A percentile compares a stretch with the other conserved stretches of the same genome.
phyloP scores from a whole-genome alignment of 2,329 filamentous ascomycete genomes.

The Aureobasidium pullulans region DNA sequence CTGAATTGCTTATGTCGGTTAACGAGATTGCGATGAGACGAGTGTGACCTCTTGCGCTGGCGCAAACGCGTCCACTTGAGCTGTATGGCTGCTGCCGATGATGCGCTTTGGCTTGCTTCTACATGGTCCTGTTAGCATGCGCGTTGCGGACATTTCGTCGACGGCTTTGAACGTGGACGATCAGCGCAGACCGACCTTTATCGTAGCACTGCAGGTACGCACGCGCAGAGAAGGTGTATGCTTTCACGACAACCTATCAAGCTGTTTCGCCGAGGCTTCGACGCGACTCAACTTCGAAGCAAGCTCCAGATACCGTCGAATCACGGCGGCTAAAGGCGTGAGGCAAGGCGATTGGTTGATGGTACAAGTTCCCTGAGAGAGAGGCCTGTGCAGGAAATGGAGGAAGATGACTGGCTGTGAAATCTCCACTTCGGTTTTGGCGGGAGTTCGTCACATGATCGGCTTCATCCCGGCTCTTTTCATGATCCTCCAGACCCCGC shows the following conservation, averaged over 20 bases:
- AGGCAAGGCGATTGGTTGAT: conserved; percentile 11
- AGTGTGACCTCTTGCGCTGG: conserved; percentile 4
- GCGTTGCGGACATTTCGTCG: background rate
- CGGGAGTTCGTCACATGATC: background rate
- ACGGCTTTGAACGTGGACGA: background rate
- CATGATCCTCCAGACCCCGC: background rate
- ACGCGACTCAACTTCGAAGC: background rate
- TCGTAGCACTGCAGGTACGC: conserved; percentile 12
- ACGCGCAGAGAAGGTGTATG: conserved; percentile 7
- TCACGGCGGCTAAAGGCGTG: conserved; percentile 10
- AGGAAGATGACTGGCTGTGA: conserved; percentile 12
- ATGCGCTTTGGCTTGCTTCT: conserved; percentile 3
- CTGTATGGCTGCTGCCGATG: background rate
- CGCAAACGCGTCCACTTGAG: background rate
- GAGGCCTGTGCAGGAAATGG: conserved; percentile 7
- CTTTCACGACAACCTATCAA: conserved; percentile 10
- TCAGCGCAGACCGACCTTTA: conserved; percentile 1
- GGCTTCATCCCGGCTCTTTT: background rate
- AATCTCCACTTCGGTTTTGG: conserved; percentile 7
- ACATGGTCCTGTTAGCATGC: background rate
- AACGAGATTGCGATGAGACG: background rate
- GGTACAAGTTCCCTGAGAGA: conserved; percentile 3
- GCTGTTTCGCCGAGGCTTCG: conserved; percentile 10
- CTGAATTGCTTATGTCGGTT: conserved; percentile 1
- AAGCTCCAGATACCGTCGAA: conserved; percentile 8